A percentile compares a stretch with the other conserved stretches of the same genome.
phyloP scores from a whole-genome alignment of 805 yeast species.

The Candida rishiriensis region DNA sequence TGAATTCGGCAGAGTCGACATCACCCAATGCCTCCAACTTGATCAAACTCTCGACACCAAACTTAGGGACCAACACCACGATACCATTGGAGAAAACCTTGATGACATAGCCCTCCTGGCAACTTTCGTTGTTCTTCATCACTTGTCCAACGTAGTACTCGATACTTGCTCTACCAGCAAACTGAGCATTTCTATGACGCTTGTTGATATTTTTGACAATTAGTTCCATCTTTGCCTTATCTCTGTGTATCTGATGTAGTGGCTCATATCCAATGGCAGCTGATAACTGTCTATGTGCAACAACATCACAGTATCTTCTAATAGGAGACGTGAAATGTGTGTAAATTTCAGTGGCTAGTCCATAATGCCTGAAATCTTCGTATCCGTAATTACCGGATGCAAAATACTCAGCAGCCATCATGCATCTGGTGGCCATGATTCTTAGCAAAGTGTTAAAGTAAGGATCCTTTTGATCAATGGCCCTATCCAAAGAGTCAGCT shows the following conservation, averaged over 20 bases:
- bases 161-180: constrained; percentile 97
- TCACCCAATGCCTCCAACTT: constrained; percentile 74
- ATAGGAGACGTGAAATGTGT: constrained; percentile 99
- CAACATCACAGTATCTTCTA: constrained; percentile 95
- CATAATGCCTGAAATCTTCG: constrained; percentile 93
- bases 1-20: constrained; percentile 55
- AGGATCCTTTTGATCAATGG: constrained; percentile 77
- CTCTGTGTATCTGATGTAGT: constrained; percentile 75
- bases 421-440: constrained; percentile 96
- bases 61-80: constrained; percentile 90
- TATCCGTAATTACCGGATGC: constrained; percentile 86
- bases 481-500: constrained; percentile 89
- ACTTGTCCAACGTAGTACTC: constrained; percentile 98
- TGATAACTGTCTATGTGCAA: constrained; percentile 95
- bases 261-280: constrained; percentile 97
- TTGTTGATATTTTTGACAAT: constrained; percentile 86
- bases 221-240: constrained; percentile 83
- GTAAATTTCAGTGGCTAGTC: constrained; percentile 94
- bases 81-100: constrained; percentile 92
- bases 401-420: constrained; percentile 99
- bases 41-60: constrained; percentile 92
- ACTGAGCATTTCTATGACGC: constrained; percentile 96
- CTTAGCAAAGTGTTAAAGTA: constrained; percentile 91
- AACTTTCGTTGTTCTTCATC: constrained; percentile 75
- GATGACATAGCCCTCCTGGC: constrained; percentile 86